A percentile compares a stretch with the other conserved stretches of the same genome.
phyloP scores from a whole-genome alignment of 2,329 filamentous ascomycete genomes.

The Nannizziopsis barbatae region DNA sequence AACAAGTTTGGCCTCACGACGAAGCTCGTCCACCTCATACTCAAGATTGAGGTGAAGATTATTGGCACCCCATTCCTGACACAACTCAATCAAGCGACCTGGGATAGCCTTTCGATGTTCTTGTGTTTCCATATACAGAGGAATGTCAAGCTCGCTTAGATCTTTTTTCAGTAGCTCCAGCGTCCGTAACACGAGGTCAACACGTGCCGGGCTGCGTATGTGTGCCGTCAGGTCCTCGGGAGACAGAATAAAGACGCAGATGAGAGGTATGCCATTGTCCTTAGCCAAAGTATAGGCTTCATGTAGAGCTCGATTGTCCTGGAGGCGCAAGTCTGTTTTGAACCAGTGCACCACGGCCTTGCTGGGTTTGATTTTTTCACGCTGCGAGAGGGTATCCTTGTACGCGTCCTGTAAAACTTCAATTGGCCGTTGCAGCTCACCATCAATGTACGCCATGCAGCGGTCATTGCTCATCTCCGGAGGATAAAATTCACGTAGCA shows the following conservation, averaged over 20 bases:
- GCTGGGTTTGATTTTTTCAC: constrained; percentile 44
- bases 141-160: constrained; percentile 60
- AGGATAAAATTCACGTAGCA: constrained; percentile 67
- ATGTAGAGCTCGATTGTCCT: constrained; percentile 62
- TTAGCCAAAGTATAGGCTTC: constrained; percentile 57
- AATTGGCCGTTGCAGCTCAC: constrained; percentile 60
- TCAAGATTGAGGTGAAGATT: constrained; percentile 77
- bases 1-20: constrained; percentile 60
- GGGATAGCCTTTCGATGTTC: constrained; percentile 54
- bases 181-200: constrained; percentile 71
- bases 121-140: constrained; percentile 63
- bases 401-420: constrained; percentile 54
- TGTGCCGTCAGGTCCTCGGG: constrained; percentile 80
- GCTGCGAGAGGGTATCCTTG: constrained; percentile 45
- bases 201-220: constrained; percentile 56
- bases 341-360: constrained; percentile 78
- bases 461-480: constrained; percentile 74
- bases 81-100: constrained; percentile 50
- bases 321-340: constrained; percentile 64
- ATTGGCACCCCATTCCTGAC: constrained; percentile 59
- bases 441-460: constrained; percentile 60
- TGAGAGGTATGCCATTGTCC: constrained; percentile 56
- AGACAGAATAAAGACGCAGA: constrained; percentile 67
- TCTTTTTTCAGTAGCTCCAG: constrained; percentile 55
- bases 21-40: constrained; percentile 82